Conservation (phyloP, 768 basidiomycete genomes). For the Melanogaster broomeanus region DNA sequence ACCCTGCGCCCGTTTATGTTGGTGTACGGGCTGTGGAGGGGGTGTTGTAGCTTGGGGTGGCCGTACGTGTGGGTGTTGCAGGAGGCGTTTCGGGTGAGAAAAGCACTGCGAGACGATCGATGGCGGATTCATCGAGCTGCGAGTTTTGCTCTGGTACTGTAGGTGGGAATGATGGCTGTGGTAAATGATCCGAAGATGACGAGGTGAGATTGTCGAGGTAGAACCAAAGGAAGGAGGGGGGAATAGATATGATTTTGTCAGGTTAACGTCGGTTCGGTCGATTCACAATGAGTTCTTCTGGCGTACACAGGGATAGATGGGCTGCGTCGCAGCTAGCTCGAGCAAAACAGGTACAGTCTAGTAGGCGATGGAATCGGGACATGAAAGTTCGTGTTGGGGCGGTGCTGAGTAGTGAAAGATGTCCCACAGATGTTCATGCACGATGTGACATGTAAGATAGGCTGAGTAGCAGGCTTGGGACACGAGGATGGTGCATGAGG, state of each 20-base stretch:
- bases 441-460: too few species aligned
- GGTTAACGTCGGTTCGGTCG: too few species aligned
- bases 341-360: background rate
- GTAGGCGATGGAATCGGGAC: background rate
- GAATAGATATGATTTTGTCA: background rate
- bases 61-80: constrained; percentile 17
- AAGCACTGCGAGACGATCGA: constrained; percentile 44
- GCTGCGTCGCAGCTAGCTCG: background rate
- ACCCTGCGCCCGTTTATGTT: constrained; percentile 13
- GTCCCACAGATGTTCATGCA: background rate
- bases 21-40: background rate
- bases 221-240: constrained; percentile 2
- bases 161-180: too few species aligned
- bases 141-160: too few species aligned
- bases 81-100: constrained; percentile 43
- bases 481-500: background rate
- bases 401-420: background rate
- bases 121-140: constrained; percentile 26
- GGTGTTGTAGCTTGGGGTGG: background rate
- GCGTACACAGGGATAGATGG: too few species aligned
- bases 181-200: background rate
- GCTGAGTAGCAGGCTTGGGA: background rate
- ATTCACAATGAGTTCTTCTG: too few species aligned
- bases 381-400: background rate
- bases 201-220: background rate